phyloP scores from a whole-genome alignment of 2,329 filamentous ascomycete genomes.

The Cordyceps tenuipes region DNA sequence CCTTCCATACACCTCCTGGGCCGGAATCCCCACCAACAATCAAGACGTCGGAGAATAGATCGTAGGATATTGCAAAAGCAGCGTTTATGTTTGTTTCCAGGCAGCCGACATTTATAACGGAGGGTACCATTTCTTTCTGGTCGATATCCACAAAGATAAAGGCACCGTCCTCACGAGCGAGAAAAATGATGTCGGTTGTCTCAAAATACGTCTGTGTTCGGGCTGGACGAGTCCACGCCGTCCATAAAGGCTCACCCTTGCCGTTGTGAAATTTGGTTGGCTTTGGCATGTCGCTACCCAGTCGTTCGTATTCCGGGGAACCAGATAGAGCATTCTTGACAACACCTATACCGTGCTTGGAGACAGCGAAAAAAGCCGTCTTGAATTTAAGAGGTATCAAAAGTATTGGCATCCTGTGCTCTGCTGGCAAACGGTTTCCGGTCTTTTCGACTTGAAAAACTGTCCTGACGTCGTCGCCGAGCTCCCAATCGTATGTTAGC shows the following conservation, averaged over 20 bases:
- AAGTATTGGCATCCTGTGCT: slow-evolving; percentile 55
- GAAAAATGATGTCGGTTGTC: slow-evolving; percentile 69
- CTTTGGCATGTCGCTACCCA: slow-evolving; percentile 32
- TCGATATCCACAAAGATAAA: slow-evolving; percentile 66
- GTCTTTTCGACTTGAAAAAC: slow-evolving; percentile 38
- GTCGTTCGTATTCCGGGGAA: slow-evolving; percentile 37
- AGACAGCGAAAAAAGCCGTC: slow-evolving; percentile 64
- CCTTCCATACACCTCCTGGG: slow-evolving; percentile 67
- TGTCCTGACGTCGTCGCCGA: slow-evolving; percentile 37
- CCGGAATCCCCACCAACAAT: slow-evolving; percentile 72
- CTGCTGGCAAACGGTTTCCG: slow-evolving; percentile 42
- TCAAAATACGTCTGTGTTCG: slow-evolving; percentile 55
- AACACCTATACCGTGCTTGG: slow-evolving; percentile 48
- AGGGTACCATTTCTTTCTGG: slow-evolving; percentile 44
- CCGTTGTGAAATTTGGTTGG: slow-evolving; percentile 41
- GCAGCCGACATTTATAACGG: slow-evolving; percentile 51
- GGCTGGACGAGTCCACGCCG: slow-evolving; percentile 72
- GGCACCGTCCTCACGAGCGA: slow-evolving; percentile 80
- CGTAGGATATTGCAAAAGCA: slow-evolving; percentile 71
- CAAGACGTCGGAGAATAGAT: slow-evolving; percentile 64
- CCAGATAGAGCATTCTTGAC: slow-evolving; percentile 47
- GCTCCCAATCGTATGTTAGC: slow-evolving; percentile 53
- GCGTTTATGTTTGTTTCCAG: slow-evolving; percentile 67
- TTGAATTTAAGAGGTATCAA: slow-evolving; percentile 63
- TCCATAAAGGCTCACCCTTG: slow-evolving; percentile 56